Evolutionary conservation across 2,329 filamentous ascomycete genomes (phyloP).

Genomic region (Penicillium polonicum): DNA sequence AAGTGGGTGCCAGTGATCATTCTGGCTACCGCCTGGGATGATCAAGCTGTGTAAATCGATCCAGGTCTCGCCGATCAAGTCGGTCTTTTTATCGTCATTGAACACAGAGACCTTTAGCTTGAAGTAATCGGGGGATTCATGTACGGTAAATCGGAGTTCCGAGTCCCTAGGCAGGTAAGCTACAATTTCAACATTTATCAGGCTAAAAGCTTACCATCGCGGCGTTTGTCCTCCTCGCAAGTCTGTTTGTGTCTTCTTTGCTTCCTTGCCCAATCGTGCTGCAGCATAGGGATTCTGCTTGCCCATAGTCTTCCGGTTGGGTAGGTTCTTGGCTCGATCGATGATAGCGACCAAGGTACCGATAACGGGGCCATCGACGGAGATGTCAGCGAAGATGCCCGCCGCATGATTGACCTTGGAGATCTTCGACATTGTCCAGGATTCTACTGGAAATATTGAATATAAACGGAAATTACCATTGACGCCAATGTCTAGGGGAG

Average conservation of each 20-base stretch:
- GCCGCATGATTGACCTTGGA: slow-evolving; percentile 73
- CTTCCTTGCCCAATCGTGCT: slow-evolving; percentile 88
- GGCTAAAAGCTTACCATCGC: slow-evolving; percentile 65
- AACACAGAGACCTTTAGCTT: slow-evolving; percentile 94
- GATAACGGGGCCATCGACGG: slow-evolving; percentile 86
- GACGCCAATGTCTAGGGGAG: slow-evolving; percentile 7
- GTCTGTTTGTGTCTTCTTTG: slow-evolving; percentile 94
- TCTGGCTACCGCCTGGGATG: slow-evolving; percentile 84
- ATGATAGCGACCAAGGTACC: slow-evolving; percentile 89
- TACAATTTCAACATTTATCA: neutral
- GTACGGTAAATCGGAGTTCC: slow-evolving; percentile 91
- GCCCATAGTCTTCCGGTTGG: slow-evolving; percentile 94
- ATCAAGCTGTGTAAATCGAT: slow-evolving; percentile 80
- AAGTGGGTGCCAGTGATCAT: slow-evolving; percentile 85
- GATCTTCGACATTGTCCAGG: slow-evolving; percentile 42
- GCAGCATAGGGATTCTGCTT: slow-evolving; percentile 99
- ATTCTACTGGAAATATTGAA: neutral
- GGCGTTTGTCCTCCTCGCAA: slow-evolving; percentile 93
- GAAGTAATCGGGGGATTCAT: slow-evolving; percentile 95
- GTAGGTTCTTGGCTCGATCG: slow-evolving; percentile 93
- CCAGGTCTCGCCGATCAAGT: slow-evolving; percentile 93
- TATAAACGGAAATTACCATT: slow-evolving; percentile 6
- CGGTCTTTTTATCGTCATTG: slow-evolving; percentile 97
- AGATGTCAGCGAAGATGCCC: slow-evolving; percentile 93
- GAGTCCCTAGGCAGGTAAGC: slow-evolving; percentile 69